Base-by-base conservation (phyloP, 2,329 filamentous ascomycete species). In the Fusarium clavum region DNA sequence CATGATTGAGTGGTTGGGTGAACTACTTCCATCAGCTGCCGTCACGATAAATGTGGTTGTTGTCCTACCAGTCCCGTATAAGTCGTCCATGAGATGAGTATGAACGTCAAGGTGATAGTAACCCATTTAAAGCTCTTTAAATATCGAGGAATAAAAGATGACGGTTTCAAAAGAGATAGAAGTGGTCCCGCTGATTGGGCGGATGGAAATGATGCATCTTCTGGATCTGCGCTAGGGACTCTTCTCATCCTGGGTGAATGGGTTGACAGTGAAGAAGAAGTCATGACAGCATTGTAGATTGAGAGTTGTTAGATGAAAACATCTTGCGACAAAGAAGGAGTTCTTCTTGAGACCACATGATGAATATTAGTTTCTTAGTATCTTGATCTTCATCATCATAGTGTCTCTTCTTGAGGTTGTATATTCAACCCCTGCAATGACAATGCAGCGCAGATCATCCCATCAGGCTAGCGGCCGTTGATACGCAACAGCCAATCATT, bases 401-500 rank as follows among this genome's bases (percentile, higher is more conserved):
- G 41, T 43, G 13, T 43, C 40, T 43, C 6, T 24, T 24, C 29
- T 30, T 30, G 29, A 30, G 29, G 29, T 30, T 30, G 29, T 30
- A 30, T 30, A 12, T 30, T 30, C 29, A 30, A 30, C 29, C 34
- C 34, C 18, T 38, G 34, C 34, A 38, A 38, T n/a, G 3, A 27
- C 16, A 12, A 25, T 25, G 43, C 60, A 34, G 14, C 5, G 34
- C 25, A 18, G 58, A 64, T 64, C 59, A 46, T 52, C 41, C 45
- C 29, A 38, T 40, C 24, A 40, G 30, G 47, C 40, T 64, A 64
- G 52, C 22, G 27, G 7, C 49, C 27, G 53, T 49, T 25, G 20
- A 64, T 64, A 64, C 59, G 59, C 59, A 57, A 40, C 38, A 45
- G 45, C 73, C 73, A 75, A 75, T 75, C 73, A 66, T 57, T 65